Conservation (phyloP, 2,329 filamentous ascomycete genomes). For the Pseudogymnoascus sp. region DNA sequence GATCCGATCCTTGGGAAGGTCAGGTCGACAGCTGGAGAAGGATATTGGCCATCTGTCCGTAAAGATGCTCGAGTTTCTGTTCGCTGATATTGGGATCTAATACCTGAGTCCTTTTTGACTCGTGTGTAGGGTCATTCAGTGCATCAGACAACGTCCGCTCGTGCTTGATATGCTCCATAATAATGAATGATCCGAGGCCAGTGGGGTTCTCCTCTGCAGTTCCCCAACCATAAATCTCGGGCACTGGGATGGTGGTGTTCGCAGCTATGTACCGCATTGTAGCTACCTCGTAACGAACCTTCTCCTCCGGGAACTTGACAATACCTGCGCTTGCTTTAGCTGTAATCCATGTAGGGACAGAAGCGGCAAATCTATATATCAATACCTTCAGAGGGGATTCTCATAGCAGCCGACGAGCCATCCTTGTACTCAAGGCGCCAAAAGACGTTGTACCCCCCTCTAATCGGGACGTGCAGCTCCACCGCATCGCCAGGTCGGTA, state of each 20-base stretch:
- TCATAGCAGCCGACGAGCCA: background rate
- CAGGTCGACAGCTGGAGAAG: slow-evolving; percentile 32
- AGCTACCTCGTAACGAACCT: slow-evolving; percentile 23
- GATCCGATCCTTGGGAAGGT: slow-evolving; percentile 34
- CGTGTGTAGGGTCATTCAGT: slow-evolving; percentile 18
- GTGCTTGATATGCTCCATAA: slow-evolving; percentile 27
- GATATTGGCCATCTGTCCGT: slow-evolving; percentile 33
- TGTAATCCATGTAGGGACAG: background rate
- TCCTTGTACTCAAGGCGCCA: background rate
- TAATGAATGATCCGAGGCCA: slow-evolving; percentile 28
- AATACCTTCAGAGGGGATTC: background rate
- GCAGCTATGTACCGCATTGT: slow-evolving; percentile 19
- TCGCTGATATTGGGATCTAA: slow-evolving; percentile 30
- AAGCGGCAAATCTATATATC: background rate
- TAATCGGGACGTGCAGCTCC: background rate
- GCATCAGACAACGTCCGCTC: slow-evolving; percentile 17
- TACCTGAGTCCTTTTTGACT: slow-evolving; percentile 21
- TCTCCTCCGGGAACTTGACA: slow-evolving; percentile 15
- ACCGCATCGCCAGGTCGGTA: background rate
- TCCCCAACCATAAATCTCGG: slow-evolving; percentile 20
- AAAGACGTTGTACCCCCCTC: background rate
- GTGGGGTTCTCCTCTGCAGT: slow-evolving; percentile 13
- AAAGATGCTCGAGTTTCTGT: slow-evolving; percentile 28
- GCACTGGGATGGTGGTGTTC: slow-evolving; percentile 21
- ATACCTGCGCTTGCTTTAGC: background rate